These are phyloP conservation scores for Vigna mungo DNA, from an alignment of 306 rosid species.

Conservation along the genomic window DNA sequence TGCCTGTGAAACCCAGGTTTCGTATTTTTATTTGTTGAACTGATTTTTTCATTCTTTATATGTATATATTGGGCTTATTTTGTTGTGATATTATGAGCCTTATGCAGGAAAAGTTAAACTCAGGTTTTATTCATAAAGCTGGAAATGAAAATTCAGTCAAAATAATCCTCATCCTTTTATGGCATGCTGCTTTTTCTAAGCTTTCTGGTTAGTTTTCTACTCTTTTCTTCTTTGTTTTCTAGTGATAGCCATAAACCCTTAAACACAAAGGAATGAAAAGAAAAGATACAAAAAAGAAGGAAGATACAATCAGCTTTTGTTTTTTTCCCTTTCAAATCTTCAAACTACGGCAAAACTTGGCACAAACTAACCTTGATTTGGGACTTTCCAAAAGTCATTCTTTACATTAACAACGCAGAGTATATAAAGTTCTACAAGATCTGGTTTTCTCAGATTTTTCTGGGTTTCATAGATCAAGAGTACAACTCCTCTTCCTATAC, in stretches of 20 bases:
- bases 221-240: conserved; percentile 22
- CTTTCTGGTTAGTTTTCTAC: conserved; percentile 54
- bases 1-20: not conserved
- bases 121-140: conserved; percentile 10
- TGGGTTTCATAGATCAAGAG: not conserved
- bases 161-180: conserved; percentile 22
- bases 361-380: not conserved
- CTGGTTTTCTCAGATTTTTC: not conserved
- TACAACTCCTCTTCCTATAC: not conserved
- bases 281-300: not conserved
- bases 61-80: not conserved
- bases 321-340: not conserved
- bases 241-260: not conserved
- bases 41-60: not conserved
- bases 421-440: no score
- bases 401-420: no score
- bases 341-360: not conserved
- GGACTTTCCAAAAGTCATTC: not conserved
- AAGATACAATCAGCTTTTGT: not conserved
- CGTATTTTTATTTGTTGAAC: not conserved
- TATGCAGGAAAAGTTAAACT: conserved; percentile 49
- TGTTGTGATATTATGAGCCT: conserved; percentile 15
- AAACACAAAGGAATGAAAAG: not conserved
- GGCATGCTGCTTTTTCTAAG: conserved; percentile 32
- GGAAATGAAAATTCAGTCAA: conserved; percentile 33